Evolutionary conservation across 768 basidiomycete species (phyloP), one percentile per base, ranked within the genome.

Genomic region (Megacollybia marginata): DNA sequence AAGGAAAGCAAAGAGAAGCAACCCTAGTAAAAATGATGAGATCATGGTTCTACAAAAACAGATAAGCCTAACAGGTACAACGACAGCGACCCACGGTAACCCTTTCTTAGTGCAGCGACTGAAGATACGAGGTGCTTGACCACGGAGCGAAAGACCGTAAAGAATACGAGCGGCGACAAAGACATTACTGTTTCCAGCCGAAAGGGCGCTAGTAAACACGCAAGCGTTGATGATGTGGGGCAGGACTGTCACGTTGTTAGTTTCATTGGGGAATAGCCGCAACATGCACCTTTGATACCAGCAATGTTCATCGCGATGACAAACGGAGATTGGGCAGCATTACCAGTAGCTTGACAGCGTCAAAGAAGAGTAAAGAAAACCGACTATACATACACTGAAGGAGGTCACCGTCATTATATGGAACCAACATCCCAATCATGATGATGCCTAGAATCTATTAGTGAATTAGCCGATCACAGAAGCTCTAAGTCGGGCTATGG

Each of bases 361-460:
- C 38, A 18, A 4, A 18, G 31, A 33, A 23, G 6, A 16, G 2
- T 16, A 10, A 48, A n/a, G 28, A 31, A 23, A 9, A 23, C 8
- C 5, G 28, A 50, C 13, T 42, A 15, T 9, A 13, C 38, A 20
- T 16, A 49, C 51, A 49, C 46, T 55, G 54, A 34, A 75, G 65
- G 31, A 80, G 59, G 18, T 58, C 42, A 0, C 64, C 59, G 58
- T 82, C 74, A 55, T 74, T 66, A 49, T 68, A 78, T 2, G 78
- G 76, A 44, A 84, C 75, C 36, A 82, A 65, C 74, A 83, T 74
- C 46, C 80, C 79, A 33, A 74, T 80, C 60, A 86, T 78, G 50
- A 88, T 59, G 50, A 88, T 73, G 32, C 85, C 86, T 44, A 87
- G 68, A 52, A 88, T 74, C 79, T 83, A 33, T n/a, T 31, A 47